phyloP scores from a whole-genome alignment of 352 stramenopile species.

The Phytophthora niederhauseri region DNA sequence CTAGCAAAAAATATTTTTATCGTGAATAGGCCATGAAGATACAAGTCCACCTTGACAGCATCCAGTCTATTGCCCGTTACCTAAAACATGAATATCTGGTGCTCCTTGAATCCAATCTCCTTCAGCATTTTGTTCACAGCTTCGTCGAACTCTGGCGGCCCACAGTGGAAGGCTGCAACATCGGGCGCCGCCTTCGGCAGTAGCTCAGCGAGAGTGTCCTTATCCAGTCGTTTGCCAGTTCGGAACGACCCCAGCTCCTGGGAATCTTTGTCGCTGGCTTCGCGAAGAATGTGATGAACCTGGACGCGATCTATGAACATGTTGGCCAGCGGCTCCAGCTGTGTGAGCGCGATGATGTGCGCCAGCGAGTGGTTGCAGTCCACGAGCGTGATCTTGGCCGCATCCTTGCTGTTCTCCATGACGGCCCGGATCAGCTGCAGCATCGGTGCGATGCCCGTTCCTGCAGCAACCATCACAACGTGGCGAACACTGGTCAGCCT shows the following conservation, averaged over 20 bases:
- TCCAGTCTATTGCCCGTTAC: not conserved
- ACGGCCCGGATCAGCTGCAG: slow-evolving; percentile 77
- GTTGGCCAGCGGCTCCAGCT: slow-evolving; percentile 79
- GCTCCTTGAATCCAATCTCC: slow-evolving; percentile 50
- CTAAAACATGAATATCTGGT: slow-evolving; percentile 76
- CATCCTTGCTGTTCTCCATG: slow-evolving; percentile 61
- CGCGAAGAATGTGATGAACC: slow-evolving; percentile 70
- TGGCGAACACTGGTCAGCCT: slow-evolving; percentile 58
- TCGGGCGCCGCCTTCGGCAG: slow-evolving; percentile 46
- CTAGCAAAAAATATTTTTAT: slow-evolving; percentile 1
- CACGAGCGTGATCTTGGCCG: slow-evolving; percentile 73
- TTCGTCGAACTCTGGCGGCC: slow-evolving; percentile 76
- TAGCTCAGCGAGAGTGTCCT: slow-evolving; percentile 47
- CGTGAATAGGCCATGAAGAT: not conserved
- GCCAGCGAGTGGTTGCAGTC: slow-evolving; percentile 75
- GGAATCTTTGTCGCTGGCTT: slow-evolving; percentile 48
- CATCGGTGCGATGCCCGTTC: slow-evolving; percentile 85
- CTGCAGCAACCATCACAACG: slow-evolving; percentile 75
- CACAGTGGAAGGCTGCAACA: slow-evolving; percentile 75
- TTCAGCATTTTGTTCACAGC: slow-evolving; percentile 49
- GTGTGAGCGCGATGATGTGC: slow-evolving; percentile 72
- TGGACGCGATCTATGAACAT: slow-evolving; percentile 74
- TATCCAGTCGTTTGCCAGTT: slow-evolving; percentile 54
- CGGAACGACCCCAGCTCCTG: slow-evolving; percentile 58
- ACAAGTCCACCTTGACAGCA: not conserved